Percentiles rank a stretch among this genome's conserved stretches.
These are phyloP conservation scores for Trichodelitschia bisporula DNA, from an alignment of 495 filamentous ascomycete species.

Conservation along the genomic window DNA sequence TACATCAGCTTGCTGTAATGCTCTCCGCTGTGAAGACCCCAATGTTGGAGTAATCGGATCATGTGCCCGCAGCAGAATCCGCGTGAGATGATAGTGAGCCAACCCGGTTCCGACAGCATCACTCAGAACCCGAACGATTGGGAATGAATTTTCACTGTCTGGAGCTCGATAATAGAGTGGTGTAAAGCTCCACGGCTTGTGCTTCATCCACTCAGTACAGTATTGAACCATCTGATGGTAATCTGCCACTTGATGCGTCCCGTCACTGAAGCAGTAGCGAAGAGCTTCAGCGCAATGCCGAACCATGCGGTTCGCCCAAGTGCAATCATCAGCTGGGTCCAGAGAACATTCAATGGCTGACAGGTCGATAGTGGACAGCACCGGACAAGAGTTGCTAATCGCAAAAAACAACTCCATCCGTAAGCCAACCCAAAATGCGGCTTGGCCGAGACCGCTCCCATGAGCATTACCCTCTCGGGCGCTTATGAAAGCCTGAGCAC, in stretches of 20 bases:
- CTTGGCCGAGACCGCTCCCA: constrained; percentile 20
- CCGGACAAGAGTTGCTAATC: constrained; percentile 20
- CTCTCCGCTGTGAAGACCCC: constrained; percentile 13
- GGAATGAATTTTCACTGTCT: constrained; percentile 12
- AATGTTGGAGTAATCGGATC: constrained; percentile 17
- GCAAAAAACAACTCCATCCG: constrained; percentile 31
- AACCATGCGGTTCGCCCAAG: constrained; percentile 28
- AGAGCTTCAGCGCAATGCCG: constrained; percentile 27
- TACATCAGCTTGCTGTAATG: constrained; percentile 5
- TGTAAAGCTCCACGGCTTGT: constrained; percentile 7
- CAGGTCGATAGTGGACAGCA: constrained; percentile 8
- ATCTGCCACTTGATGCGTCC: constrained; percentile 1
- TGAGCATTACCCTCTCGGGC: constrained; percentile 16
- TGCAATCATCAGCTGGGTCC: constrained; percentile 19
- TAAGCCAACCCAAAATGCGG: constrained; percentile 31
- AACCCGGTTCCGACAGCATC: constrained; percentile 17
- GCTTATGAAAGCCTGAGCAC: constrained; percentile 24
- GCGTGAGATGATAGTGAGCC: constrained; percentile 17
- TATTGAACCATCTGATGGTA: constrained; percentile 5
- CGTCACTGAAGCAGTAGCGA: constrained; percentile 23
- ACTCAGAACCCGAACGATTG: constrained; percentile 18
- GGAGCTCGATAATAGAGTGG: constrained; percentile 6
- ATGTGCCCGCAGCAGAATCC: constrained; percentile 19
- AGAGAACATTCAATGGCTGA: constrained; percentile 20
- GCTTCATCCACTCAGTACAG: constrained; percentile 4